These are phyloP conservation scores for Stephanocyclus meneghinianus DNA, from an alignment of 352 stramenopile species.

Conservation along the genomic window DNA sequence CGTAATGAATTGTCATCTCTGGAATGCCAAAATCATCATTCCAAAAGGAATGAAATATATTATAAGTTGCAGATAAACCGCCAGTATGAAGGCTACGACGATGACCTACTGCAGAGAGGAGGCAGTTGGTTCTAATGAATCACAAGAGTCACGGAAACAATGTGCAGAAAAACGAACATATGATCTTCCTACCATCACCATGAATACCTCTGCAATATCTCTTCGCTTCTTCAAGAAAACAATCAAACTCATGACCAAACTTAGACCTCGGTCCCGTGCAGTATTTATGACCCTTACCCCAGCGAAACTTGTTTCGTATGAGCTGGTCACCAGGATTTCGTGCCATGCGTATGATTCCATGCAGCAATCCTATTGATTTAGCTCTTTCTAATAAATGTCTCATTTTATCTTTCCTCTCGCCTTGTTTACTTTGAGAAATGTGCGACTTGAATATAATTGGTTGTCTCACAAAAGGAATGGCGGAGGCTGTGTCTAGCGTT, in stretches of 20 bases:
- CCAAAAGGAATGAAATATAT: slow-evolving; percentile 16
- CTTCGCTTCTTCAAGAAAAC: neutral
- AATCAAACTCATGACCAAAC: neutral
- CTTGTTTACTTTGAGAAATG: slow-evolving; percentile 8
- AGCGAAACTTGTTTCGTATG: slow-evolving; percentile 10
- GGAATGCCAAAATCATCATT: slow-evolving; percentile 1
- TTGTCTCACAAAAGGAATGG: neutral
- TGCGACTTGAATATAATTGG: slow-evolving; percentile 20
- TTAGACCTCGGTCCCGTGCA: neutral
- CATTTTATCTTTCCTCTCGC: neutral
- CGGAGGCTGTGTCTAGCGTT: neutral
- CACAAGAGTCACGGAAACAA: too few species aligned
- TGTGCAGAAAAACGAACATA: too few species aligned
- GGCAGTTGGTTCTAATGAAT: too few species aligned
- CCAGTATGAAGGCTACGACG: neutral
- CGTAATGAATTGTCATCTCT: slow-evolving; percentile 11
- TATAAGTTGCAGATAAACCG: neutral
- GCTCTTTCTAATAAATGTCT: neutral
- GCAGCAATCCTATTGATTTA: neutral
- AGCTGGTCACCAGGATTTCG: slow-evolving; percentile 19
- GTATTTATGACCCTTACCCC: slow-evolving; percentile 1
- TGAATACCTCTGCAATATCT: neutral
- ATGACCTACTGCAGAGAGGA: too few species aligned
- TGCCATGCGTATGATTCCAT: slow-evolving; percentile 10
- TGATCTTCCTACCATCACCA: neutral